Evolutionary conservation across 352 stramenopile genomes (phyloP).

Genomic region (Globisporangium apiculatum): DNA sequence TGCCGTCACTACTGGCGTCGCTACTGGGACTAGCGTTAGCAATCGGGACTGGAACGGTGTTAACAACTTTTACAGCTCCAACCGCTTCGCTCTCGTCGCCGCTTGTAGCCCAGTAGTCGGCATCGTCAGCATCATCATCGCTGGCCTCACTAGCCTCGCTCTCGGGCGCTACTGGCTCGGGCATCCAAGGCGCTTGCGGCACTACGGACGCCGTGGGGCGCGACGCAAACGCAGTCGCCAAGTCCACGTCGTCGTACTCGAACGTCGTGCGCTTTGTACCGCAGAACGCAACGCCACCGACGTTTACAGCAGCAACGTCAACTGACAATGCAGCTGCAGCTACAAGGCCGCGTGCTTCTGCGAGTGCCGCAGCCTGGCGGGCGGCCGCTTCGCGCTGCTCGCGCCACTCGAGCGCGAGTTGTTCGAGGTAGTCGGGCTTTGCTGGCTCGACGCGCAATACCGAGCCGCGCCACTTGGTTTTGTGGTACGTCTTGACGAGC

Average conservation of each 20-base stretch:
- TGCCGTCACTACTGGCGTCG: conserved; percentile 4
- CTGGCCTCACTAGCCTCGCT: not conserved
- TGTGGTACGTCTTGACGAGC: conserved; percentile 59
- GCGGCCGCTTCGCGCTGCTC: conserved; percentile 2
- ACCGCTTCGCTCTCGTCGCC: conserved; percentile 5
- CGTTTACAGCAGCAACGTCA: conserved; percentile 10
- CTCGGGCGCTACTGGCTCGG: not conserved
- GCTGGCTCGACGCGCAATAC: conserved; percentile 56
- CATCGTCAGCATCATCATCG: conserved; percentile 10
- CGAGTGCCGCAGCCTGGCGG: conserved; percentile 1
- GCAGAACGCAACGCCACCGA: conserved; percentile 20
- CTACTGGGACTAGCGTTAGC: not conserved
- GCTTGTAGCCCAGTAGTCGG: conserved; percentile 15
- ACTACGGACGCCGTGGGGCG: not conserved
- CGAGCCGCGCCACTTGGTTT: conserved; percentile 64
- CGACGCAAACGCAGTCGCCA: conserved; percentile 2
- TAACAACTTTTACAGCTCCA: not conserved
- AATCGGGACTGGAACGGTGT: not conserved
- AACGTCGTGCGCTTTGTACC: conserved; percentile 21
- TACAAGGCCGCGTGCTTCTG: conserved; percentile 4
- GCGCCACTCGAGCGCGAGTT: conserved; percentile 37
- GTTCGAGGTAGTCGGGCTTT: conserved; percentile 34
- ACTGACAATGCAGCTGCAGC: not conserved
- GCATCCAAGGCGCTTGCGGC: not conserved
- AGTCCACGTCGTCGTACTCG: conserved; percentile 12